Evolutionary conservation across 23 red algal genomes (phyloP), one percentile per base, ranked within the genome.

Genomic region (Chondrus crispus): DNA sequence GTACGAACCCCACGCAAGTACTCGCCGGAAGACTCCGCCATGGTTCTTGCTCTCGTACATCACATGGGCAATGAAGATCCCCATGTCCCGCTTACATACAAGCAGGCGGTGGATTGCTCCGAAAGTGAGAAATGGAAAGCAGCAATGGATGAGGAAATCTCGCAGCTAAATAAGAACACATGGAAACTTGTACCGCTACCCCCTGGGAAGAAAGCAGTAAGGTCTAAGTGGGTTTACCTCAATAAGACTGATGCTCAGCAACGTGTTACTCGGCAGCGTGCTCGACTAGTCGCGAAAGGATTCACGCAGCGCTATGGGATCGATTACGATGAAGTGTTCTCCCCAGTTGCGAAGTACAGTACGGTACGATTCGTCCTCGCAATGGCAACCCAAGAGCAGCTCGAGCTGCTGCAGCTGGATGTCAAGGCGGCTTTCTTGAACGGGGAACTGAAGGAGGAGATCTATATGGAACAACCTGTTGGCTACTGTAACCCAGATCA

Each of bases 381-480:
- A 26, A 39, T 77, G 13, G 28, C 38, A 39, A 24, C 1, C 24
- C 9, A 26, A 37, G 13, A 46, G 38, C n/a, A 77, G 0, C 43
- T 14, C n/a, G 11, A 46, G 9, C 38, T 26, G 24, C 11, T 42
- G 44, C 38, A 46, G 2, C 71, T 77, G 13, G 1, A 77, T 48
- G 44, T 77, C 26, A 46, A 77, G 44, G 24, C 8, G 10, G 78
- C 78, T 24, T 83, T 83, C 78, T n/a, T 58, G 9, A 83, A 83
- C 40, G 52, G 5, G 5, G 29, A 54, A 22, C 46, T 83, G 29
- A 38, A 53, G 46, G 78, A 62, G 52, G 1, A 33, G 10, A 11
- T 83, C 7, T 83, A 58, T 52, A 62, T 52, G 41, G 32, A 39
- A 11, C 78, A 83, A 60, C 1, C 50, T 28, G 51, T 60, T n/a